Evolutionary conservation across 306 rosid genomes (phyloP).

Genomic region (Rubus parviflorus): DNA sequence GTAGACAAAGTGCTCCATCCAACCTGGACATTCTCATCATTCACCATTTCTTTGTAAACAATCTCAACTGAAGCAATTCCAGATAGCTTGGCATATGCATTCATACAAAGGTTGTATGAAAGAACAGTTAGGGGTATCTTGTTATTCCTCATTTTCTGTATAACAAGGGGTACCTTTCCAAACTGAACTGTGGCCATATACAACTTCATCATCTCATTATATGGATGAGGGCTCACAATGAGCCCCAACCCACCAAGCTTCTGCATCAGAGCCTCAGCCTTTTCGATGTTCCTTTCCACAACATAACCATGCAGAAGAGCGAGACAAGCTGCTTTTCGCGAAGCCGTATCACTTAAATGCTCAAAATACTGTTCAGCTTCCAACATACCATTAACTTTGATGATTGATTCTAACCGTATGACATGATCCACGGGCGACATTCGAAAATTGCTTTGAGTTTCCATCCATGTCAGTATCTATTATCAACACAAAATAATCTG

Average conservation of each 20-base stretch:
- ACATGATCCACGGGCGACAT: slow-evolving; percentile 55
- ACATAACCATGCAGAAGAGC: slow-evolving; percentile 63
- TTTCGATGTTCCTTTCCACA: slow-evolving; percentile 43
- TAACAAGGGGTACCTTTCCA: slow-evolving; percentile 63
- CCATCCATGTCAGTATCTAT: slow-evolving; percentile 69
- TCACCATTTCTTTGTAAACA: slow-evolving; percentile 62
- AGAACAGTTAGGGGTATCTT: slow-evolving; percentile 57
- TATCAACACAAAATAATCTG: slow-evolving; percentile 7
- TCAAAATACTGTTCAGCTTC: slow-evolving; percentile 69
- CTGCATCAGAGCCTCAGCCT: slow-evolving; percentile 70
- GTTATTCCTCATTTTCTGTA: slow-evolving; percentile 66
- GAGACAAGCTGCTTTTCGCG: slow-evolving; percentile 58
- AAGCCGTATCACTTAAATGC: slow-evolving; percentile 43
- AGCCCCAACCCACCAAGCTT: slow-evolving; percentile 68
- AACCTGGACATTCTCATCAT: slow-evolving; percentile 56
- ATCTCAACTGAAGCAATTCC: slow-evolving; percentile 52
- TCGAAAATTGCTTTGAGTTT: slow-evolving; percentile 37
- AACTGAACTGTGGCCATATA: slow-evolving; percentile 59
- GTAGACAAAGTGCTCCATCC: slow-evolving; percentile 92
- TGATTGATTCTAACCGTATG: slow-evolving; percentile 51
- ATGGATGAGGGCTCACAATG: slow-evolving; percentile 55
- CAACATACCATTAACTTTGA: slow-evolving; percentile 45
- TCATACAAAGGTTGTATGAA: slow-evolving; percentile 89
- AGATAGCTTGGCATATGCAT: slow-evolving; percentile 48
- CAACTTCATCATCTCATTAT: slow-evolving; percentile 89